Evolutionary conservation across 1,284 basidiomycete genomes (phyloP).

Genomic region (Xerocomus minutiporus): DNA sequence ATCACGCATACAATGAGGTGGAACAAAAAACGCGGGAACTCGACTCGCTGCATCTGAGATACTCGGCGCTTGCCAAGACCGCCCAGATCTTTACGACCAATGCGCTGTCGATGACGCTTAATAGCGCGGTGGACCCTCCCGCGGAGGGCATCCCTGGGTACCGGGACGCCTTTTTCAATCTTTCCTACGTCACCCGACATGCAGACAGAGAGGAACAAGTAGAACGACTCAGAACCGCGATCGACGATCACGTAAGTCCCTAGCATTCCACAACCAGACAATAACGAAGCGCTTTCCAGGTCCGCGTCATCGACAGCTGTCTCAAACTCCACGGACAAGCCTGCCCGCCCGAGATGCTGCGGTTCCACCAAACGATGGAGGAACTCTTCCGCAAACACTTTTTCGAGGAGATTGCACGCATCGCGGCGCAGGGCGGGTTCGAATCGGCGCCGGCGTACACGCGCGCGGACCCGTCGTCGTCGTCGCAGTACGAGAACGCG

Average conservation of each 20-base stretch:
- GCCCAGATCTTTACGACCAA: slow-evolving; percentile 73
- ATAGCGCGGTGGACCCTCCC: slow-evolving; percentile 79
- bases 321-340: slow-evolving; percentile 79
- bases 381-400: slow-evolving; percentile 90
- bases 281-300: slow-evolving; percentile 39
- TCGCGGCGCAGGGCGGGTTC: slow-evolving; percentile 46
- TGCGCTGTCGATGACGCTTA: slow-evolving; percentile 82
- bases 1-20: slow-evolving; percentile 80
- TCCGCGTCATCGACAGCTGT: slow-evolving; percentile 77
- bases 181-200: slow-evolving; percentile 64
- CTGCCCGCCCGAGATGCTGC: slow-evolving; percentile 81
- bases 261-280: background rate
- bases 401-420: slow-evolving; percentile 75
- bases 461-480: slow-evolving; percentile 35
- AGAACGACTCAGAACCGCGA: slow-evolving; percentile 65
- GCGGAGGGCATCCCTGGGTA: slow-evolving; percentile 77
- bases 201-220: slow-evolving; percentile 70
- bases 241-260: slow-evolving; percentile 74
- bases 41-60: slow-evolving; percentile 63
- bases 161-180: slow-evolving; percentile 71
- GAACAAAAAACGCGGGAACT: slow-evolving; percentile 76
- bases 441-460: slow-evolving; percentile 31
- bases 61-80: slow-evolving; percentile 74
- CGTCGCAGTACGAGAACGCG: slow-evolving; percentile 40
- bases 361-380: slow-evolving; percentile 88